These are phyloP conservation scores for Ogataea parapolymorpha DNA, from an alignment of 805 yeast genomes.

Conservation along the genomic window DNA sequence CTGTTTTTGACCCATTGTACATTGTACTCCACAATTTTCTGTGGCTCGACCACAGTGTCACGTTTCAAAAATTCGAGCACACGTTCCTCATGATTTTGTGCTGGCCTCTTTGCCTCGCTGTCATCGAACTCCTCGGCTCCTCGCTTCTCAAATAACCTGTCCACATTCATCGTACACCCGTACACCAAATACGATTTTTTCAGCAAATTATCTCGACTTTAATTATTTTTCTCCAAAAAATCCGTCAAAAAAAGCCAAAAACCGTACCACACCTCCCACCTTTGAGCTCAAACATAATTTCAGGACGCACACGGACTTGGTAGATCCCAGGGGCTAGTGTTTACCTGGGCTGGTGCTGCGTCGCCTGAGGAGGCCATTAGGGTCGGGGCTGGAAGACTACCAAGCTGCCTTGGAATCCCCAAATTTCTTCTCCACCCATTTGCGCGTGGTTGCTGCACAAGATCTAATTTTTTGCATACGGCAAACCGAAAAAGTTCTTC, in stretches of 20 bases:
- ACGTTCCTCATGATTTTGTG: background rate
- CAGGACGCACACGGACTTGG: too few relatives aligned
- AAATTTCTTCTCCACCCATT: background rate
- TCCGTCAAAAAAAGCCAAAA: background rate
- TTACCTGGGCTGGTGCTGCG: too few relatives aligned
- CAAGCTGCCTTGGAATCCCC: too few relatives aligned
- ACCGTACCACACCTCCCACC: background rate
- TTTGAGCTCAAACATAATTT: too few relatives aligned
- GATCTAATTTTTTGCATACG: background rate
- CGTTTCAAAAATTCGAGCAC: slow-evolving; percentile 11
- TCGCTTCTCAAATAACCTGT: slow-evolving; percentile 5
- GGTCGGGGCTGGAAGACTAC: too few relatives aligned
- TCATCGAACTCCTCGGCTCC: background rate
- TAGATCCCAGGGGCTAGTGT: too few relatives aligned
- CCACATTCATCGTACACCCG: slow-evolving; percentile 11
- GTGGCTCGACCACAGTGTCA: slow-evolving; percentile 1
- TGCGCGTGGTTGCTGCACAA: background rate
- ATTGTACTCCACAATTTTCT: slow-evolving; percentile 6
- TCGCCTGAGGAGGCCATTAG: too few relatives aligned
- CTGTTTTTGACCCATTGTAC: slow-evolving; percentile 12
- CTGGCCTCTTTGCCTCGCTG: background rate
- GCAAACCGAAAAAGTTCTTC: background rate
- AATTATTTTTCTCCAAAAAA: background rate
- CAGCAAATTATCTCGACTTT: background rate
- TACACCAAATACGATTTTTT: slow-evolving; percentile 3